Conservation (phyloP, 192 early-diverging fungal genomes). For the Kappamyces sp. region DNA sequence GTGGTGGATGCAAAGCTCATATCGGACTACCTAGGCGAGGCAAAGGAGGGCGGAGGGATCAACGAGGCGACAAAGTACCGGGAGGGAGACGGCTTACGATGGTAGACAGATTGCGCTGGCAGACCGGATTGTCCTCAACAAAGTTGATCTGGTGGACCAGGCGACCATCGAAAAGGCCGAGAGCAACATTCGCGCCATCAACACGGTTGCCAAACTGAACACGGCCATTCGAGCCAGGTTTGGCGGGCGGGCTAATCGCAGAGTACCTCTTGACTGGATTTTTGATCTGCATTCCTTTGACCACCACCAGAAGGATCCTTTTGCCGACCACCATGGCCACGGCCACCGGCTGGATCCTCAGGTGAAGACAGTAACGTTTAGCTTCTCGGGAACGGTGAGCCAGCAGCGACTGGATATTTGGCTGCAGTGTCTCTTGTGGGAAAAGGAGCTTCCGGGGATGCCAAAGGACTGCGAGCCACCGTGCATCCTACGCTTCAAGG, state of each 20-base stretch:
- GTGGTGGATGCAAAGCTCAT: slow-evolving; percentile 77
- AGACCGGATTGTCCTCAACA: slow-evolving; percentile 85
- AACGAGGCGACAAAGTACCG: slow-evolving; percentile 70
- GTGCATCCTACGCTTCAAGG: slow-evolving; percentile 55
- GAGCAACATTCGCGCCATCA: slow-evolving; percentile 41
- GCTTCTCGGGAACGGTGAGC: slow-evolving; percentile 36
- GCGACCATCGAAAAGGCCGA: slow-evolving; percentile 21
- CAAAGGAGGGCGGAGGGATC: slow-evolving; percentile 51
- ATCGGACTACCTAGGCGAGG: slow-evolving; percentile 40
- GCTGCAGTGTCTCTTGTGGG: slow-evolving; percentile 71
- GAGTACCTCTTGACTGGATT: slow-evolving; percentile 51
- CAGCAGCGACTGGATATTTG: slow-evolving; percentile 62
- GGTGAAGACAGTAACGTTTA: slow-evolving; percentile 56
- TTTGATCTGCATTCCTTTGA: slow-evolving; percentile 62
- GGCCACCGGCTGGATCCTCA: slow-evolving; percentile 33
- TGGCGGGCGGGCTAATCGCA: slow-evolving; percentile 21
- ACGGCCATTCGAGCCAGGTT: slow-evolving; percentile 32
- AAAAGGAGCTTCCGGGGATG: slow-evolving; percentile 28
- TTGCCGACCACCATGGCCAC: slow-evolving; percentile 19
- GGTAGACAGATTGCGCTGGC: slow-evolving; percentile 74
- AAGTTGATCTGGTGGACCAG: slow-evolving; percentile 63
- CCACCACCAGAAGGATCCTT: slow-evolving; percentile 29
- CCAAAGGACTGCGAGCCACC: slow-evolving; percentile 14
- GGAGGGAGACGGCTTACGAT: neutral
- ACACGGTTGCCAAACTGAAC: slow-evolving; percentile 42